These are phyloP conservation scores for Mycena chlorophos DNA, from an alignment of 768 basidiomycete genomes.

Conservation along the genomic window DNA sequence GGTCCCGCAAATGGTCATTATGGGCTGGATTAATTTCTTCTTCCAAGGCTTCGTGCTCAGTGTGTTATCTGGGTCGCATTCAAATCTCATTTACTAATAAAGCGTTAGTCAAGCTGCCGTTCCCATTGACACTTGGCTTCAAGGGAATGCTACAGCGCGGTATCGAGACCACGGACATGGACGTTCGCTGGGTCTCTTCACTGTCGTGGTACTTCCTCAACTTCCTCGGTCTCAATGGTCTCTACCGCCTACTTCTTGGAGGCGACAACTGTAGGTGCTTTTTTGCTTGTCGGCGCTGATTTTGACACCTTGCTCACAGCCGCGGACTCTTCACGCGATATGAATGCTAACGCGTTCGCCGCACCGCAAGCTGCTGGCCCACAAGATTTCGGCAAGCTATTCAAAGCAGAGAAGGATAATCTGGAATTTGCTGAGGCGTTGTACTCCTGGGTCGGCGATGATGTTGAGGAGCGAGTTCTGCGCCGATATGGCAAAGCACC, in stretches of 20 bases:
- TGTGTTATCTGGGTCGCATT: slow-evolving; percentile 49
- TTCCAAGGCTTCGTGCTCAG: slow-evolving; percentile 98
- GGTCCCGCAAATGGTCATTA: slow-evolving; percentile 97
- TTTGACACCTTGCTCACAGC: slow-evolving; percentile 43
- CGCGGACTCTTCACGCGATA: slow-evolving; percentile 76
- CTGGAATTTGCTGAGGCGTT: slow-evolving; percentile 87
- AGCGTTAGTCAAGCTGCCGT: slow-evolving; percentile 84
- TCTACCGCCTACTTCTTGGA: slow-evolving; percentile 92
- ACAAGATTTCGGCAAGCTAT: slow-evolving; percentile 87
- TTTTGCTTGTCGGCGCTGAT: background rate
- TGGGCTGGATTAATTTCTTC: slow-evolving; percentile 99
- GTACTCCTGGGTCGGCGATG: slow-evolving; percentile 81
- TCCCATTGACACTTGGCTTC: slow-evolving; percentile 95
- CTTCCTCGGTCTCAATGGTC: slow-evolving; percentile 94
- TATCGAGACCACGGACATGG: slow-evolving; percentile 93
- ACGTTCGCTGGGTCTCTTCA: slow-evolving; percentile 98
- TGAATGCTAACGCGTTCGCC: slow-evolving; percentile 70
- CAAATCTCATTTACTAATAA: slow-evolving; percentile 5
- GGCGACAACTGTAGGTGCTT: slow-evolving; percentile 74
- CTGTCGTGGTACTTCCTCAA: slow-evolving; percentile 99
- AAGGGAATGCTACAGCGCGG: slow-evolving; percentile 98
- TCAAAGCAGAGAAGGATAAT: slow-evolving; percentile 90
- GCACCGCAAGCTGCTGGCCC: slow-evolving; percentile 50
- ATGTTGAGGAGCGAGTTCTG: slow-evolving; percentile 77
- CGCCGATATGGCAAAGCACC: slow-evolving; percentile 69